Conservation (phyloP, 257 asterid genomes). For the Nicotiana undulata region DNA sequence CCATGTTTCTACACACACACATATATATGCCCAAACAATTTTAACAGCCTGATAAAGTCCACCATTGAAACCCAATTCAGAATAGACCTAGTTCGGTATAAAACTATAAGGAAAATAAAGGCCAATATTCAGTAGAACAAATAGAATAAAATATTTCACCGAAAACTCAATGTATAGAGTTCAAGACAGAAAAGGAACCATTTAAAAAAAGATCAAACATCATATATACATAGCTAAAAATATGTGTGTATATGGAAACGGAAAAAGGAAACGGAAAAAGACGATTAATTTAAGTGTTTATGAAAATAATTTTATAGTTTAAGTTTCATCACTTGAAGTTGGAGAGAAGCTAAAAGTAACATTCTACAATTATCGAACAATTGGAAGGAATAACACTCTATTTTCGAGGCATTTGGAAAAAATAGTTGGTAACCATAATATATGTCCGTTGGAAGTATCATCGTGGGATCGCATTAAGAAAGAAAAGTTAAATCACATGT, state of each 20-base stretch:
- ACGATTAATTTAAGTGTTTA: too few relatives aligned
- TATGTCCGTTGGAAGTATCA: too few relatives aligned
- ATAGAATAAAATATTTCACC: not conserved
- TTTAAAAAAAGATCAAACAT: conserved; percentile 23
- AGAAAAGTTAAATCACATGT: too few relatives aligned
- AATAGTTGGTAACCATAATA: too few relatives aligned
- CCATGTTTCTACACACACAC: not conserved
- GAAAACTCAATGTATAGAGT: not conserved
- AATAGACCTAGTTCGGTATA: not conserved
- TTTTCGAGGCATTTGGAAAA: too few relatives aligned
- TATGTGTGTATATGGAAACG: not conserved
- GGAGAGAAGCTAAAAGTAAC: too few relatives aligned
- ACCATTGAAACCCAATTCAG: not conserved
- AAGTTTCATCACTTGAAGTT: too few relatives aligned
- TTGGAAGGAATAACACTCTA: too few relatives aligned
- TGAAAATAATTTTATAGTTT: too few relatives aligned
- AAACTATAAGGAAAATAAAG: not conserved
- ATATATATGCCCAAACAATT: not conserved
- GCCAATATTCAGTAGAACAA: not conserved
- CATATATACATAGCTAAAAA: not conserved
- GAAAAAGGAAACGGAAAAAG: too few relatives aligned
- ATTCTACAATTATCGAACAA: too few relatives aligned
- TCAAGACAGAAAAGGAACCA: conserved; percentile 22
- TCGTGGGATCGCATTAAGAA: too few relatives aligned
- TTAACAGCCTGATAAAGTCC: not conserved